Base-by-base conservation (phyloP, 208 protist species). In the Lotmaria passim region DNA sequence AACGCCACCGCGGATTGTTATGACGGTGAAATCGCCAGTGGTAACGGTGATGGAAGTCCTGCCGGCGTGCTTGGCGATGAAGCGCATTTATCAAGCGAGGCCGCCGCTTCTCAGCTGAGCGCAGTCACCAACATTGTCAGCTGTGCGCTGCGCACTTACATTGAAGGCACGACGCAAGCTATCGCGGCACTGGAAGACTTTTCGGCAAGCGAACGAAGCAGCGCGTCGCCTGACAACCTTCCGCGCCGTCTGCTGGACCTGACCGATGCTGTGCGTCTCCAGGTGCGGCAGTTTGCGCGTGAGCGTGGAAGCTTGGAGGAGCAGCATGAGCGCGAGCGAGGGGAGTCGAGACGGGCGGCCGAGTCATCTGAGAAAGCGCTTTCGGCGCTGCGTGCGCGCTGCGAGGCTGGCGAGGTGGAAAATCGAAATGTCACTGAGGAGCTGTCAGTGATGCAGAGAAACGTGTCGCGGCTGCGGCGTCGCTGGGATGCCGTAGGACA, bases 271-370 rank as follows among this genome's bases (percentile, higher is more conserved):
- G 64, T 43, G 30, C 51, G 31, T 6, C 17, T 23, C 41, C 52
- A 21, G 14, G 31, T 70, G 31, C 5, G 31, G 64, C 53, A 46
- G 28, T 43, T 60, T 51, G 52, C 60, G 52, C 52, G 19, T 19
- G 31, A 61, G 38, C 56, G 38, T 8, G 21, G 56, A 17, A 38
- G 24, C 2, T 3, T 44, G 55, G 21, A 61, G 10, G 14, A 38
- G 33, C 57, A 21, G 26, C 41, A 17, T 17, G 41, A 62, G 19
- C 36, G 57, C 15, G 57, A 62, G 23, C 23, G 11, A 2, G 38
- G 14, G 2, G 38, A 46, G 8, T 3, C 26, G 23, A 8, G 19
- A 19, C 26, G 14, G 17, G 23, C n/a, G 12, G 6, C 1, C 1
- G 26, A 44, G 2, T n/a, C 57, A 10, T n/a, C 8, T 4, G 23